Base-by-base conservation (phyloP, 106 monocot genomes). In the Acanthochlamys bracteata region DNA sequence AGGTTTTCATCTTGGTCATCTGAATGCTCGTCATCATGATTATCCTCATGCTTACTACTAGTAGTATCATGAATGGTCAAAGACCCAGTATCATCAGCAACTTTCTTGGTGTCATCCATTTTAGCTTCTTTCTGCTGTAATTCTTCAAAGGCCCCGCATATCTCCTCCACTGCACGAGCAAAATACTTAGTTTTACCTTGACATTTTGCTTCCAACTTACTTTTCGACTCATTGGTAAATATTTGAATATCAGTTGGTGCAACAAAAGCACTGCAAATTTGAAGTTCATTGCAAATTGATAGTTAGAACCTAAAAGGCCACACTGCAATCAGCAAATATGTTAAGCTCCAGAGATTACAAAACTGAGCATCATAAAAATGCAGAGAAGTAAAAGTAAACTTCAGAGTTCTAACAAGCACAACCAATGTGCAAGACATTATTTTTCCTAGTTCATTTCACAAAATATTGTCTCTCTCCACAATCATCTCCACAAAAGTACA, bases 251-350 rank as follows among this genome's bases (percentile, higher is more conserved):
- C 94, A 66, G 69, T 61, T 40, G 86, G 89, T 43, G 89, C 75
- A 71, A 95, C 84, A 77, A 84, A 86, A 77, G 94, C 94, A 79
- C 94, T 94, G 84, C 74, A 86, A 42, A 75, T 51, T 49, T 12
- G 17, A 49, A 12, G 15, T 17, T 13, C 22, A 58, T 41, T 55
- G 39, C 17, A 73, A 42, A 46, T 7, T 19, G 55, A 10, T 21
- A 55, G 55, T 55, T 55, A 55, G 55, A 33, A 33, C 33, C 33
- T 33, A 33, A 33, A 64, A 43, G 25, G 46, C 20, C 26, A 59
- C 0, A 14, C 1, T 26, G 27, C 59, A 13, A 59, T 25, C 13
- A 59, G 26, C 27, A 20, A 27, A 27, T 20, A 57, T 16, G 3
- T 17, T 10, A 49, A 49, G 49, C 49, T 49, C 49, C 17, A 49